Percentiles rank a stretch among this genome's conserved stretches.
Conservation (phyloP, 108 stramenopile genomes). For the Phaeodactylum tricornutum region DNA sequence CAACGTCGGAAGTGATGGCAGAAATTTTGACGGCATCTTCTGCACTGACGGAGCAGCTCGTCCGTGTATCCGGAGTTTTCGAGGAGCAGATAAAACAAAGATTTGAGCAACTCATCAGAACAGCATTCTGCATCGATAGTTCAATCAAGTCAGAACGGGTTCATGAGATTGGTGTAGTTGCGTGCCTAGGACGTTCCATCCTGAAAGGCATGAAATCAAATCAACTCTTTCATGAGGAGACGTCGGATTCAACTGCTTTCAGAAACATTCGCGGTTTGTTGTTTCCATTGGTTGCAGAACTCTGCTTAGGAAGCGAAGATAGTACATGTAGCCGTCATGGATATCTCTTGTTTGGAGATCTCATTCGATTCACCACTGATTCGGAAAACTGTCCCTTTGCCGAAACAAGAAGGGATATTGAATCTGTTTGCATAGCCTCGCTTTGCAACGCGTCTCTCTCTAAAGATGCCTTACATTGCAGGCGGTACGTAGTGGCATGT, state of each 20-base stretch:
- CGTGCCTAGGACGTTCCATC: background rate
- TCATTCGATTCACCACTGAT: background rate
- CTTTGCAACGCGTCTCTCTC: background rate
- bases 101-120: too few species aligned
- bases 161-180: too few species aligned
- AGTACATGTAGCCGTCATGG: background rate
- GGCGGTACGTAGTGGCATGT: conserved; percentile 11
- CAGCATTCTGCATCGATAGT: too few species aligned
- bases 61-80: too few species aligned
- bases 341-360: background rate
- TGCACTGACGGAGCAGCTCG: too few species aligned
- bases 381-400: background rate
- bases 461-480: too few species aligned
- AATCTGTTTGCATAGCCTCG: background rate
- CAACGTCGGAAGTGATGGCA: too few species aligned
- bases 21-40: too few species aligned
- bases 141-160: too few species aligned
- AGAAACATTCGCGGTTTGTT: too few species aligned
- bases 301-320: background rate
- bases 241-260: background rate
- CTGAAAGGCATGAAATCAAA: background rate
- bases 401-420: background rate
- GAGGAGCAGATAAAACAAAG: too few species aligned
- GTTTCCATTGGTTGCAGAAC: too few species aligned
- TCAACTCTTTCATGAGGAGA: background rate